phyloP scores from a whole-genome alignment of 805 yeast species.

The Myxozyma neglecta region DNA sequence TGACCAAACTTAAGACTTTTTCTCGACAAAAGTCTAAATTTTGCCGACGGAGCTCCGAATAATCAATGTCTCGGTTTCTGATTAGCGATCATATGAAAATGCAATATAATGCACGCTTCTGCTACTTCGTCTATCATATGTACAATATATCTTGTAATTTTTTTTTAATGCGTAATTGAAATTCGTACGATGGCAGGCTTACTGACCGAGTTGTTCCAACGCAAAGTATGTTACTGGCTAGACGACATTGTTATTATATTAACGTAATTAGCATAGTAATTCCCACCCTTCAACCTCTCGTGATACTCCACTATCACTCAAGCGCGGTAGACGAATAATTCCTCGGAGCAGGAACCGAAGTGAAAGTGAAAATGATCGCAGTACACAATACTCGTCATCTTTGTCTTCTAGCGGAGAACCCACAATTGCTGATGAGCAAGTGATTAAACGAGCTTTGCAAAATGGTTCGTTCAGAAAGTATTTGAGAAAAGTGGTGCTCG shows the following conservation, averaged over 20 bases:
- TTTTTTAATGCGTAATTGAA: background rate
- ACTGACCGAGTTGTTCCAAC: background rate
- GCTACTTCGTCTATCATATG: too few species aligned
- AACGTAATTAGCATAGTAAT: background rate
- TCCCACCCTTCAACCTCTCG: background rate
- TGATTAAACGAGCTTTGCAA: background rate
- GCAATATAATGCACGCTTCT: too few species aligned
- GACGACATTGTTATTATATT: background rate
- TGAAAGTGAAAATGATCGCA: background rate
- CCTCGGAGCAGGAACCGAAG: background rate
- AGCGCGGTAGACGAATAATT: background rate
- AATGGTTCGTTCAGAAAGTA: conserved; percentile 2
- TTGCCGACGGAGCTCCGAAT: background rate
- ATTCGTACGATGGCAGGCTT: background rate
- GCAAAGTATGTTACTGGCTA: background rate
- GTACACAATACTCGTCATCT: background rate
- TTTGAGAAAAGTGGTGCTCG: background rate
- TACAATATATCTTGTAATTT: background rate
- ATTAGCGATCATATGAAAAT: background rate
- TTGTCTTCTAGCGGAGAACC: background rate
- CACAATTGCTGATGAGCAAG: background rate
- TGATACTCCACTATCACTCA: background rate
- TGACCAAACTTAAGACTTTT: too few species aligned
- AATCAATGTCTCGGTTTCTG: background rate
- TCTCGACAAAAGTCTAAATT: background rate